Evolutionary conservation across 495 filamentous ascomycete genomes (phyloP).

Genomic region (Schizothecium vesticola): DNA sequence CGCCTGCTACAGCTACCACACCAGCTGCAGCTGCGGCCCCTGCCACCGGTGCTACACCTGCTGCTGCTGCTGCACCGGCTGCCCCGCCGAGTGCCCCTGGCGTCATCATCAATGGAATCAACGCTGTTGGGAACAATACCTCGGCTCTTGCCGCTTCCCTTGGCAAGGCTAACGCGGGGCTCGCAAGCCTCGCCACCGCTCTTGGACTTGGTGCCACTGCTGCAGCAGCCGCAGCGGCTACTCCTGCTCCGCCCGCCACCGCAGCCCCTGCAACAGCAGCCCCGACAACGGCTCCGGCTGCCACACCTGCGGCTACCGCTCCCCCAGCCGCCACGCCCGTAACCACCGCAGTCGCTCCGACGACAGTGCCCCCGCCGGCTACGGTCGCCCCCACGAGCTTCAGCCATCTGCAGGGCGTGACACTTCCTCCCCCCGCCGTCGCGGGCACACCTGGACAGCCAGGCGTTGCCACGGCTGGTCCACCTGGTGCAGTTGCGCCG

Average conservation of each 20-base stretch:
- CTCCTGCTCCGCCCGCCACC: background rate
- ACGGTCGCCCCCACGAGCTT: background rate
- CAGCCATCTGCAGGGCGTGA: background rate
- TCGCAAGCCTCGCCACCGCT: background rate
- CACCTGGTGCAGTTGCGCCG: background rate
- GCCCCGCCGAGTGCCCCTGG: background rate
- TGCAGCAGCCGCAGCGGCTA: background rate
- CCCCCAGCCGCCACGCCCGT: background rate
- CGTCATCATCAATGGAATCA: background rate
- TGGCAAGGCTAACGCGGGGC: background rate
- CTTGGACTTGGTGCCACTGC: background rate
- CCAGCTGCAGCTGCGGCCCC: background rate
- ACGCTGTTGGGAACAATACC: background rate
- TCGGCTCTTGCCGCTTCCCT: background rate
- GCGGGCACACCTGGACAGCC: background rate
- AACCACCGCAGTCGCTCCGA: too few relatives aligned
- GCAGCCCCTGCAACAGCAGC: background rate
- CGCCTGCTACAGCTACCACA: too few relatives aligned
- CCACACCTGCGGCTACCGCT: background rate
- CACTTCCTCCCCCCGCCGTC: background rate
- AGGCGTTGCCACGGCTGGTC: too few relatives aligned
- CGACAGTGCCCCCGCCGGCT: background rate
- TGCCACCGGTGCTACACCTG: background rate
- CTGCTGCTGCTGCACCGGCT: background rate
- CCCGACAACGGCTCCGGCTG: background rate